Evolutionary conservation across 768 basidiomycete genomes (phyloP), one percentile per base, ranked within the genome.

Genomic region (Calocybe cyanea): DNA sequence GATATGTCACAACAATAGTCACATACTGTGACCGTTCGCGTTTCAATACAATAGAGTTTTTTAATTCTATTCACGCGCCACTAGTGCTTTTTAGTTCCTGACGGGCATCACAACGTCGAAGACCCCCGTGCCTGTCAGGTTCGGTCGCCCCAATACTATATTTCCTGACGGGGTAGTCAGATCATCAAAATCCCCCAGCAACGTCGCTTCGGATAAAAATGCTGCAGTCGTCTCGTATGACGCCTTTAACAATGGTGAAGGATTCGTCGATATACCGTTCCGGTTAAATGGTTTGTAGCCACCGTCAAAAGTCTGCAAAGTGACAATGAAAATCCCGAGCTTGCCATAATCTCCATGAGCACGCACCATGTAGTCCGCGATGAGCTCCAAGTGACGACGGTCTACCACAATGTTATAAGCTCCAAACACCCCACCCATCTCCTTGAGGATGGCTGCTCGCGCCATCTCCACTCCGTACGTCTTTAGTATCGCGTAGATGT

Each of bases 391-490:
- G 71, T 99, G 96, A 38, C 96, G 81, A 52, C 79, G 78, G 66
- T 98, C 86, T 47, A 99, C 95, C 48, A 89, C 88, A 57, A 99
- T 99, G 59, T 85, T 94, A 72, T 99, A 99, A 2, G 85, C 92
- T 5, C 81, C 84, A 65, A 99, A 99, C 34, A 99, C 92, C 15
- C 81, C 83, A 39, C 85, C 78, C 68, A 99, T 87, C 67, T 99
- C 96, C 41, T 78, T 79, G 54, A 99, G 75, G 61, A 99, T 95
- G 7, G 88, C 81, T 10, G 85, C 80, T 18, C 96, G 83, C 20
- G 94, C 96, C 72, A 94, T 93, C 68, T 99, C 96, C 9, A 99
- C 94, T 28, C 96, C 96, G 62, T 97, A 98, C 0, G 92, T 88
- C 57, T 81, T 81, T 32, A 97, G 70, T 41, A 92, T 83, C 13